These are phyloP conservation scores for Penstemon barbatus DNA, from an alignment of 257 asterid species.

Conservation along the genomic window DNA sequence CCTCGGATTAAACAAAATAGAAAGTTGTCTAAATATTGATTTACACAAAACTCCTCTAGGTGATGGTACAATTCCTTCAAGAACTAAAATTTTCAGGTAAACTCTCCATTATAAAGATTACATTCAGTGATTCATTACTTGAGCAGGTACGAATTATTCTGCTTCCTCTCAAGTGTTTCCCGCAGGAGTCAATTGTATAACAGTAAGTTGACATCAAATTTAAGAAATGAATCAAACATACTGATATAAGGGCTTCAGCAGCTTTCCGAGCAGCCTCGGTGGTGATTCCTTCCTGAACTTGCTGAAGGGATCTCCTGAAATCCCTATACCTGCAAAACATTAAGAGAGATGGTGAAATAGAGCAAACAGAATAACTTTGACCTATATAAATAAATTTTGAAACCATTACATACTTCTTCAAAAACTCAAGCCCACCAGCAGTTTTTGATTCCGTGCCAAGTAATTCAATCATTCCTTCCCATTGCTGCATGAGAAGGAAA, in stretches of 20 bases:
- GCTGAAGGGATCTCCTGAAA: constrained; percentile 79
- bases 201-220: constrained; percentile 22
- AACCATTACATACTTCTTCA: constrained; percentile 58
- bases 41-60: not conserved
- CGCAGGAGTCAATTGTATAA: not conserved
- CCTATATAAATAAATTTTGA: constrained; percentile 2
- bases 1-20: constrained; percentile 6
- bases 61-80: constrained; percentile 8
- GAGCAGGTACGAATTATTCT: not conserved
- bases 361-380: constrained; percentile 3
- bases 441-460: constrained; percentile 73
- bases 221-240: constrained; percentile 39
- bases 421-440: constrained; percentile 89
- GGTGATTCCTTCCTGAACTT: constrained; percentile 56
- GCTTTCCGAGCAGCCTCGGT: constrained; percentile 68
- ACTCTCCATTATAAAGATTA: not conserved
- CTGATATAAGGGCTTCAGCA: constrained; percentile 77
- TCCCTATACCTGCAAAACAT: constrained; percentile 74
- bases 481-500: constrained; percentile 56
- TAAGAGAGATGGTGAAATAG: constrained; percentile 11
- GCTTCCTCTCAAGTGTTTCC: not conserved
- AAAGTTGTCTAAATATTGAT: not conserved
- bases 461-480: constrained; percentile 96
- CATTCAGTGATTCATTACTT: not conserved
- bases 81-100: not conserved